Conservation (phyloP, 2,329 filamentous ascomycete genomes). For the Alternaria burnsii region DNA sequence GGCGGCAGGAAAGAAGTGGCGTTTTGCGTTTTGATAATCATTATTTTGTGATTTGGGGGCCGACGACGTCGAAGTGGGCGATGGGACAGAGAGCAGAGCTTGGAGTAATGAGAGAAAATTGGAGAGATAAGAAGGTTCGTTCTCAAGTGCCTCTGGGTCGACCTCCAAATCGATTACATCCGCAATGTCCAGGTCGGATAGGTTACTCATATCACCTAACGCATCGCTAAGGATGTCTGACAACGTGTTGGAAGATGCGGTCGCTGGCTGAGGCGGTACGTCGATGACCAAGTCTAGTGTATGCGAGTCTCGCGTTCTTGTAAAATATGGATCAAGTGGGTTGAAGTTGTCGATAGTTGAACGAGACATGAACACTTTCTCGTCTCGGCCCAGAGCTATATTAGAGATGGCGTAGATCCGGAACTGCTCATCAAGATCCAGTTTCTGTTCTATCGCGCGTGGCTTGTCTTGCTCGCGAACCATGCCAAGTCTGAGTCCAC, state of each 20-base stretch:
- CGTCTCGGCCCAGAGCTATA: constrained; percentile 83
- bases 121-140: constrained; percentile 43
- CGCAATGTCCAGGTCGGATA: constrained; percentile 33
- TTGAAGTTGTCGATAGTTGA: constrained; percentile 73
- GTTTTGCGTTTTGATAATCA: constrained; percentile 27
- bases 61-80: constrained; percentile 24
- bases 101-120: constrained; percentile 49
- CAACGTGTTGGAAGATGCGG: constrained; percentile 23
- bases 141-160: constrained; percentile 33
- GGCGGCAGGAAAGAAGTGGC: constrained; percentile 56
- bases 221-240: constrained; percentile 35
- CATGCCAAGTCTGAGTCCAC: constrained; percentile 70
- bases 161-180: constrained; percentile 37
- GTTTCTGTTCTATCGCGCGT: constrained; percentile 48
- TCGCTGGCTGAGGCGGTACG: constrained; percentile 40
- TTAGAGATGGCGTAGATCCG: constrained; percentile 83
- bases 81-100: constrained; percentile 41
- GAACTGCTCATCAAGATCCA: constrained; percentile 59
- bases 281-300: constrained; percentile 79
- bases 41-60: constrained; percentile 12
- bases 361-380: constrained; percentile 81
- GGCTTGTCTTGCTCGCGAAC: constrained; percentile 65
- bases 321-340: constrained; percentile 84
- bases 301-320: constrained; percentile 75
- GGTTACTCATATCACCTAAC: constrained; percentile 33